Percentiles rank a stretch among this genome's conserved stretches.
Evolutionary conservation across 2,329 filamentous ascomycete species (phyloP).

Genomic region (Monosporascus sp.): DNA sequence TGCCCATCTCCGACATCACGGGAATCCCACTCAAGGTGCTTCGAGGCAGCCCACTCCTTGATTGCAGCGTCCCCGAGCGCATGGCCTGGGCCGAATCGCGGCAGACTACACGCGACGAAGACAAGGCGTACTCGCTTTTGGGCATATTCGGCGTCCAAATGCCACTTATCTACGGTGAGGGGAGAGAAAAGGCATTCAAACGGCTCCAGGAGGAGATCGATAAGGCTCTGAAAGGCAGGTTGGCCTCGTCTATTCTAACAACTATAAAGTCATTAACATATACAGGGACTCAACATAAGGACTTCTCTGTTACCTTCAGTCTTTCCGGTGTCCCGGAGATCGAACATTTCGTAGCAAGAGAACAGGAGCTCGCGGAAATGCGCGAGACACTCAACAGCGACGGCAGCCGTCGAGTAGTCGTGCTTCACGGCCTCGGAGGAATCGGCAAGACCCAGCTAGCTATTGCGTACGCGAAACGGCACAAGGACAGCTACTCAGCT

Average conservation of each 20-base stretch:
- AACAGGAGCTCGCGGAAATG: conserved; percentile 25
- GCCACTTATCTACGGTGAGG: too few relatives aligned
- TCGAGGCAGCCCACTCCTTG: neutral
- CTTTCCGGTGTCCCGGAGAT: conserved; percentile 20
- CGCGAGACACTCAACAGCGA: conserved; percentile 18
- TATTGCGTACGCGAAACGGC: conserved; percentile 10
- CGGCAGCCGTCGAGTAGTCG: conserved; percentile 13
- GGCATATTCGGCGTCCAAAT: conserved; percentile 13
- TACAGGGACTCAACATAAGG: conserved; percentile 15
- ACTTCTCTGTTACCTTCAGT: conserved; percentile 25
- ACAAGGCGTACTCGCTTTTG: neutral
- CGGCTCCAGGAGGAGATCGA: conserved; percentile 10
- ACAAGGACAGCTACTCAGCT: conserved; percentile 7
- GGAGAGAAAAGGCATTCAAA: conserved; percentile 6
- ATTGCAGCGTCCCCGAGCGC: neutral
- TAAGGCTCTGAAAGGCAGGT: conserved; percentile 6
- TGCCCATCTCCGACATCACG: neutral
- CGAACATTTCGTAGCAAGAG: conserved; percentile 26
- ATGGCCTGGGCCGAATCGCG: neutral
- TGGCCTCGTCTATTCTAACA: neutral
- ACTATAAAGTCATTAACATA: conserved; percentile 6
- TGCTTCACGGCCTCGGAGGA: conserved; percentile 13
- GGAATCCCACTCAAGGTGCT: neutral
- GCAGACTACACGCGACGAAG: neutral
- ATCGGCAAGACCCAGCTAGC: too few relatives aligned